Evolutionary conservation across 2,329 filamentous ascomycete genomes (phyloP).

Genomic region (Didymellaceae sp.): DNA sequence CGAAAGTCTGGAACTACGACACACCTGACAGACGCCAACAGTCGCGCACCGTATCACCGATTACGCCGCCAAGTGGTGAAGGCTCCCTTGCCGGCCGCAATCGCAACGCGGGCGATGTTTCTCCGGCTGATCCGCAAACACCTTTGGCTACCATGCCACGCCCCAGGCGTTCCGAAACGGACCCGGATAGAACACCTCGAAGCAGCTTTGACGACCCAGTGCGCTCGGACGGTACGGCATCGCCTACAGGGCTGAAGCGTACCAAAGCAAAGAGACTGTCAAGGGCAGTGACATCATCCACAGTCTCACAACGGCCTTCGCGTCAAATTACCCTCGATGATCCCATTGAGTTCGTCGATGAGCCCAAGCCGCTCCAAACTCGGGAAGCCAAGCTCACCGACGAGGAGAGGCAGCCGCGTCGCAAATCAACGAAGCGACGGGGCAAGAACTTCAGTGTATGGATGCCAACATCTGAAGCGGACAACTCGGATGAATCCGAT

Average conservation of each 20-base stretch:
- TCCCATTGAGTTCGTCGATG: conserved; percentile 28
- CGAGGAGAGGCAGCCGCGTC: conserved; percentile 32
- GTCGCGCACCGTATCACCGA: conserved; percentile 43
- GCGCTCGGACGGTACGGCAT: conserved; percentile 37
- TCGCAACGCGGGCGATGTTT: conserved; percentile 21
- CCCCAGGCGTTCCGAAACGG: conserved; percentile 21
- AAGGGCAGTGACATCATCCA: conserved; percentile 37
- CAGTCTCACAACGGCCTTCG: conserved; percentile 38
- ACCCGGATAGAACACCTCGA: conserved; percentile 43
- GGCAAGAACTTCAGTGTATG: conserved; percentile 57
- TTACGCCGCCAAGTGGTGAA: conserved; percentile 49
- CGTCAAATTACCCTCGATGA: conserved; percentile 47
- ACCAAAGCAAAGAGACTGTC: conserved; percentile 50
- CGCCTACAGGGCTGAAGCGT: conserved; percentile 44
- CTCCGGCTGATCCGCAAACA: conserved; percentile 23
- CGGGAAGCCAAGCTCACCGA: conserved; percentile 11
- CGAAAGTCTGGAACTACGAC: conserved; percentile 54
- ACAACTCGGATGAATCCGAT: conserved; percentile 45
- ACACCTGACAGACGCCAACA: conserved; percentile 39
- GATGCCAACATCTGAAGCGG: conserved; percentile 52
- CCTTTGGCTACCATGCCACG: conserved; percentile 21
- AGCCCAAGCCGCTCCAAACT: conserved; percentile 14
- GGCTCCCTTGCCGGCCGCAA: conserved; percentile 37
- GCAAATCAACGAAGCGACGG: conserved; percentile 42
- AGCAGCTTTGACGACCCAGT: conserved; percentile 49